Evolutionary conservation across 768 basidiomycete genomes (phyloP), one percentile per base, ranked within the genome.

Genomic region (Termitomyces titanicus): DNA sequence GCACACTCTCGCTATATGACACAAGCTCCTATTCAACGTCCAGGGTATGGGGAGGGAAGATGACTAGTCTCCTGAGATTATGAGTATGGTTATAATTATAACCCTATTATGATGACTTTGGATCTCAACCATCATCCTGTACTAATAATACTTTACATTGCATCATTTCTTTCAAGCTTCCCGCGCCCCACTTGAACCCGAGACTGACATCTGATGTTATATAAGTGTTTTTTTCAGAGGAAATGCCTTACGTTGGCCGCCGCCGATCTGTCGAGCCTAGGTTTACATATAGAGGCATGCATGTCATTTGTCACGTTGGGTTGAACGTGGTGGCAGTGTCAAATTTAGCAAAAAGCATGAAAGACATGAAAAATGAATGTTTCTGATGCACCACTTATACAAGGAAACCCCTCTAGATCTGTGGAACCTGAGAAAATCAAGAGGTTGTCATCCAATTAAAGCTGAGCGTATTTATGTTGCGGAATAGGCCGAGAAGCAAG

Each of bases 181-280:
- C 22, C 17, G 52, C 20, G 52, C 20, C 35, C 56, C 57, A 58
- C 57, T 40, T 51, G 57, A 54, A 31, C 12, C 57, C 57, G 57
- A 51, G 20, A 35, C 31, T 40, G n/a, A n/a, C n/a, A n/a, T n/a
- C n/a, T n/a, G n/a, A n/a, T n/a, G n/a, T n/a, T n/a, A n/a, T n/a
- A n/a, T n/a, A n/a, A n/a, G n/a, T n/a, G n/a, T 29, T 9, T 29
- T 4, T 29, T 9, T 4, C 5, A 29, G 29, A 29, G 29, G 29
- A 42, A 9, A 12, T 13, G 24, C 3, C 43, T 53, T 54, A 47
- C 37, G 46, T 47, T 38, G 4, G 29, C 38, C 5, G 53, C 46
- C 38, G 53, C 53, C 46, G 31, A 54, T 33, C 53, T 40, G 53
- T 47, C 53, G 47, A 42, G 42, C 4, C 34, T 47, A n/a, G n/a